A percentile compares a stretch with the other conserved stretches of the same genome.
phyloP scores from a whole-genome alignment of 192 early-diverging fungal genomes.

The Backusella psychrophila region DNA sequence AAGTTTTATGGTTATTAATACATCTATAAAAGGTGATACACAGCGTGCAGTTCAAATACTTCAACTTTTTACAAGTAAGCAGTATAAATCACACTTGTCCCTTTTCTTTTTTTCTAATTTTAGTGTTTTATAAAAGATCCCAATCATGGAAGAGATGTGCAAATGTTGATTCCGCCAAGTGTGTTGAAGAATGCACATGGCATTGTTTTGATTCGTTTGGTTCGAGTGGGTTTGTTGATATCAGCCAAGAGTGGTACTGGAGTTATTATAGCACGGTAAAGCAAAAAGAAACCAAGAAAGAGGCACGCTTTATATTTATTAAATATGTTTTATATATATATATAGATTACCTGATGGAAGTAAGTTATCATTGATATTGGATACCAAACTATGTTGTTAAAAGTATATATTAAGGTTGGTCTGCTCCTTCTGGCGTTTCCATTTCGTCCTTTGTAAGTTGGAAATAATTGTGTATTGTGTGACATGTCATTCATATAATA shows the following conservation, averaged over 20 bases:
- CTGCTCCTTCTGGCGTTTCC: constrained; percentile 25
- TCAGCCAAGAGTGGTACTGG: constrained; percentile 23
- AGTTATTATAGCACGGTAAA: constrained; percentile 32
- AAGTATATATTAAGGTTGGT: constrained; percentile 11
- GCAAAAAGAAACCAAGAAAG: background rate
- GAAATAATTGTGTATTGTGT: background rate
- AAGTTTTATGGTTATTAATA: background rate
- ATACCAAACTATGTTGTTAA: too few relatives aligned
- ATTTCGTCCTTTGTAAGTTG: constrained; percentile 23
- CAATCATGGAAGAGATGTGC: constrained; percentile 3
- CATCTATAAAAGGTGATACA: background rate
- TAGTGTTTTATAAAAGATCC: background rate
- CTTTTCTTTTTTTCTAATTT: background rate
- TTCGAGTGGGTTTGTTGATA: constrained; percentile 16
- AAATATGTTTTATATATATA: background rate
- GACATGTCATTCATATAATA: background rate
- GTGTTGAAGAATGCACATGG: constrained; percentile 26
- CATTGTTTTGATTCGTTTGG: constrained; percentile 20
- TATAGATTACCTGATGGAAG: background rate
- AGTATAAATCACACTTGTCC: too few relatives aligned
- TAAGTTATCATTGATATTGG: background rate
- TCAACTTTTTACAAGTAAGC: constrained; percentile 8
- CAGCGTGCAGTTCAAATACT: constrained; percentile 8
- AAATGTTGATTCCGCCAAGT: constrained; percentile 15
- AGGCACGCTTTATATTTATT: background rate